These are phyloP conservation scores for Casaregolazyma lundiana DNA, from an alignment of 1,139 yeast species.

Conservation along the genomic window DNA sequence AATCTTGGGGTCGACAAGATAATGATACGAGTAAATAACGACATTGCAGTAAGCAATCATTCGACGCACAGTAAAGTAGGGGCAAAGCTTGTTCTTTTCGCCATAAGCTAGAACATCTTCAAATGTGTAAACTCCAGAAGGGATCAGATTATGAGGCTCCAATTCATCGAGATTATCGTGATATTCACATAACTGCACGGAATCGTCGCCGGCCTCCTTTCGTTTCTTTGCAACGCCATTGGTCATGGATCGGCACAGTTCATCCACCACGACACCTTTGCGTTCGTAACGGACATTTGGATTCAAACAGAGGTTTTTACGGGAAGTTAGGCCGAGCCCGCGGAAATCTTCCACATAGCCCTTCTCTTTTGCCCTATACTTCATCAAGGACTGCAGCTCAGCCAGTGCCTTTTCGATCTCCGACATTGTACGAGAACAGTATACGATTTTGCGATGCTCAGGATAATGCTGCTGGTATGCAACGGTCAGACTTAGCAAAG, in stretches of 20 bases:
- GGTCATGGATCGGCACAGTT: slow-evolving; percentile 89
- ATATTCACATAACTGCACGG: slow-evolving; percentile 66
- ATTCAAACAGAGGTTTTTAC: slow-evolving; percentile 90
- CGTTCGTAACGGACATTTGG: slow-evolving; percentile 83
- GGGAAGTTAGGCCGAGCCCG: slow-evolving; percentile 88
- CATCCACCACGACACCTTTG: slow-evolving; percentile 94
- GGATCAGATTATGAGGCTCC: slow-evolving; percentile 84
- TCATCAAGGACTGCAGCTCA: slow-evolving; percentile 89
- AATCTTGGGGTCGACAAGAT: slow-evolving; percentile 91
- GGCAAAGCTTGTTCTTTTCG: slow-evolving; percentile 76
- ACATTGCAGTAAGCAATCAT: slow-evolving; percentile 96
- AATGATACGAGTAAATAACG: slow-evolving; percentile 93
- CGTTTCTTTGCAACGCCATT: slow-evolving; percentile 79
- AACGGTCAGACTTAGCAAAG: slow-evolving; percentile 81
- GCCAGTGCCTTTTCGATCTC: slow-evolving; percentile 96
- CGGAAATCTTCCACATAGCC: slow-evolving; percentile 80
- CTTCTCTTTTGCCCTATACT: slow-evolving; percentile 70
- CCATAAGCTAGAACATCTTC: slow-evolving; percentile 77
- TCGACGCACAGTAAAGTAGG: slow-evolving; percentile 95
- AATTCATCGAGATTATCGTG: slow-evolving; percentile 84
- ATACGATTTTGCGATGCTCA: slow-evolving; percentile 87
- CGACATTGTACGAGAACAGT: slow-evolving; percentile 99
- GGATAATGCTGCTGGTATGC: slow-evolving; percentile 96
- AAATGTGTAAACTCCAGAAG: slow-evolving; percentile 91
- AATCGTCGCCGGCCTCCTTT: slow-evolving; percentile 57